A percentile compares a stretch with the other conserved stretches of the same genome.
phyloP scores from a whole-genome alignment of 176 grass and related monocot genomes.

The Oryza rufipogon region DNA sequence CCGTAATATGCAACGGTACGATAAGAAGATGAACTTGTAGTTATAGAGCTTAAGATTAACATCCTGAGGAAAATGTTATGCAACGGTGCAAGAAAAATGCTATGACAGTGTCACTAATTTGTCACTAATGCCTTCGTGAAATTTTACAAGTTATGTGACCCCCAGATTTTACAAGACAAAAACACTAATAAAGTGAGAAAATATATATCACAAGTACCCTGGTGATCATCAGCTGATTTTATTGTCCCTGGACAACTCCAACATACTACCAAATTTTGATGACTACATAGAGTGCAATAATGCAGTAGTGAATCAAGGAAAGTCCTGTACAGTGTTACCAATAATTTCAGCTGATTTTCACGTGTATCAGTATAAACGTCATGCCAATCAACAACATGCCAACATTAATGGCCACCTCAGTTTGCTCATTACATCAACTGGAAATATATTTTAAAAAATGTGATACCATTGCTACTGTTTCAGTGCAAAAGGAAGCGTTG shows the following conservation, averaged over 20 bases:
- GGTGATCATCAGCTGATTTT: neutral
- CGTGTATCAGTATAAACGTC: neutral
- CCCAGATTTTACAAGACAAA: neutral
- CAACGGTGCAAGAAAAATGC: too few relatives aligned
- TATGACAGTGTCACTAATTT: neutral
- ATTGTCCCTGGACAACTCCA: neutral
- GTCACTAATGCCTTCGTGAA: neutral
- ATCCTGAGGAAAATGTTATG: too few relatives aligned
- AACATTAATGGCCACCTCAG: neutral
- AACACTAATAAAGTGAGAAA: neutral
- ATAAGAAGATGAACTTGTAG: too few relatives aligned
- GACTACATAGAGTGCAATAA: neutral
- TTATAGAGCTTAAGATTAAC: too few relatives aligned
- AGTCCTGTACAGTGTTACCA: neutral
- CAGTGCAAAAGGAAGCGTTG: neutral
- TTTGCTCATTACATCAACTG: slow-evolving; percentile 21
- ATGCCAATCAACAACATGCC: neutral
- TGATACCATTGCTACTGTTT: slow-evolving; percentile 8
- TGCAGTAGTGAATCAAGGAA: neutral
- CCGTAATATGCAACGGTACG: too few relatives aligned
- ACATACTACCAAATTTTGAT: neutral
- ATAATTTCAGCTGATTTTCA: neutral
- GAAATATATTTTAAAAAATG: slow-evolving; percentile 22
- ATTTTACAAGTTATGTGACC: neutral
- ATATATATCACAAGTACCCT: neutral